Conservation (phyloP, 345 rosid genomes). For the Boechera retrofracta region DNA sequence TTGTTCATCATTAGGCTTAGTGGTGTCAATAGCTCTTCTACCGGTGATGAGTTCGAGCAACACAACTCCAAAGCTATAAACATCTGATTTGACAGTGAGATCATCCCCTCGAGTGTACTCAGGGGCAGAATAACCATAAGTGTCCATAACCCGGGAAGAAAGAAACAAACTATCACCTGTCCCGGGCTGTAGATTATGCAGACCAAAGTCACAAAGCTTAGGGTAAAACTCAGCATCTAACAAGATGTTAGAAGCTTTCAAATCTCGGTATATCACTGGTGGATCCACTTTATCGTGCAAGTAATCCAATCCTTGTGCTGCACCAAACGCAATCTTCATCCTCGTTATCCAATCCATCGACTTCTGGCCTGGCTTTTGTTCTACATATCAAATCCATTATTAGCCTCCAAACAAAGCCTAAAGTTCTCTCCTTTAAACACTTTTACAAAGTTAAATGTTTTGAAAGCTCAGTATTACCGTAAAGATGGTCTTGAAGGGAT, state of each 20-base stretch:
- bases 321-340: constrained; percentile 65
- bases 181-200: constrained; percentile 53
- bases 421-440: not conserved
- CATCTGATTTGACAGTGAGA: constrained; percentile 68
- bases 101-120: constrained; percentile 61
- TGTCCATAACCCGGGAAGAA: constrained; percentile 63
- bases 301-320: constrained; percentile 71
- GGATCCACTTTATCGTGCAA: constrained; percentile 65
- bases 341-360: constrained; percentile 65
- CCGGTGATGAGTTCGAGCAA: constrained; percentile 74
- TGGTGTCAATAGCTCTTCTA: constrained; percentile 69
- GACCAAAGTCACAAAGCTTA: constrained; percentile 66
- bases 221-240: constrained; percentile 56
- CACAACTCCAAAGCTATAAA: constrained; percentile 76
- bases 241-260: constrained; percentile 72
- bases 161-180: constrained; percentile 48
- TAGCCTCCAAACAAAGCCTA: not conserved
- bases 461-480: constrained; percentile 46
- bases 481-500: constrained; percentile 59
- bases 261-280: constrained; percentile 57
- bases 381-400: constrained; percentile 44
- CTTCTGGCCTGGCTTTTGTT: constrained; percentile 38
- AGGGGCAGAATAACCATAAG: constrained; percentile 76
- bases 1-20: constrained; percentile 62
- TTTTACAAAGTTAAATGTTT: not conserved